A percentile compares a stretch with the other conserved stretches of the same genome.
These are phyloP conservation scores for Erucastrum elatum DNA, from an alignment of 345 rosid species.

Conservation along the genomic window DNA sequence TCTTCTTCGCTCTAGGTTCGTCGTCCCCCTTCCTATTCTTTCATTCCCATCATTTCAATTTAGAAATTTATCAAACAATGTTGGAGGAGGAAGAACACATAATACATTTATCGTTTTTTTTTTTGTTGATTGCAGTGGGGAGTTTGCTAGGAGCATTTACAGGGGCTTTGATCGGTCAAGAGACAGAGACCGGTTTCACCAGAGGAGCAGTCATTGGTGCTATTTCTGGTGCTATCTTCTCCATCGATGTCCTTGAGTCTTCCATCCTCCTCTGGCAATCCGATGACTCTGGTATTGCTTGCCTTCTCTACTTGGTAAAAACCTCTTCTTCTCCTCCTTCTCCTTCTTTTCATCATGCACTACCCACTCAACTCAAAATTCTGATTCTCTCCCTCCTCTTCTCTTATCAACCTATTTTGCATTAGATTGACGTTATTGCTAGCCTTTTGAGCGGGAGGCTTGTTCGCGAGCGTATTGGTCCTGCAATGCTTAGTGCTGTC, in stretches of 20 bases:
- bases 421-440: slow-evolving; percentile 78
- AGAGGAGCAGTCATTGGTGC: slow-evolving; percentile 98
- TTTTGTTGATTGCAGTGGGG: slow-evolving; percentile 55
- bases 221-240: slow-evolving; percentile 95
- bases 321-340: neutral
- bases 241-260: slow-evolving; percentile 95
- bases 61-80: too few species aligned
- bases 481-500: slow-evolving; percentile 42
- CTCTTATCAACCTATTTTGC: neutral
- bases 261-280: slow-evolving; percentile 93
- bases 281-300: slow-evolving; percentile 85
- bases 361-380: too few species aligned
- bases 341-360: neutral
- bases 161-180: slow-evolving; percentile 98
- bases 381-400: neutral
- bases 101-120: too few species aligned
- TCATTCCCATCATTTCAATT: neutral
- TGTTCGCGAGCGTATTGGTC: slow-evolving; percentile 94
- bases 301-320: slow-evolving; percentile 83
- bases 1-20: slow-evolving; percentile 92
- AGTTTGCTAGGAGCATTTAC: slow-evolving; percentile 93
- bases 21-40: too few species aligned
- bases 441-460: slow-evolving; percentile 97
- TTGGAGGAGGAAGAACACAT: too few species aligned
- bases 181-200: slow-evolving; percentile 93